Evolutionary conservation across 192 early-diverging fungal species (phyloP), one percentile per base, ranked within the genome.

Genomic region (Dissophora globulifera): DNA sequence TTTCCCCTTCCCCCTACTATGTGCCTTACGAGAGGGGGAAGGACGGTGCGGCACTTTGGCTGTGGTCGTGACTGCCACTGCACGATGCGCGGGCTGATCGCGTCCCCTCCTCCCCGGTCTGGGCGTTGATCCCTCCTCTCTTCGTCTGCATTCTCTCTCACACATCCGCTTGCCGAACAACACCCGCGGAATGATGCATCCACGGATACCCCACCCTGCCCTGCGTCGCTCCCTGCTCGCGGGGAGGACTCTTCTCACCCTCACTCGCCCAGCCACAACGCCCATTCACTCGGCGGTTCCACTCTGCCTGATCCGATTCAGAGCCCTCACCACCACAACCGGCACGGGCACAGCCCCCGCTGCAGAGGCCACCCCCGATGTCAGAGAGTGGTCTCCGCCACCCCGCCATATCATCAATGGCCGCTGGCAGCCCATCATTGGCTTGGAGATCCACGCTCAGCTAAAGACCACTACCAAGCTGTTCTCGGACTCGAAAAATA

Each of bases 361-460:
- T 43, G 15, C 41, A 43, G 43, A 9, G 17, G 15, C 23, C n/a
- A 46, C 38, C 8, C 52, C 52, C 26, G 52, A 7, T 19, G 46
- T 50, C n/a, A 13, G 30, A 13, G 22, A 46, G 1, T 62, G 59
- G 59, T 23, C 45, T 0, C 45, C 26, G 8, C 42, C 43, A 1
- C 41, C 57, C 20, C 20, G 58, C 4, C 47, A 56, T 35, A 22
- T 76, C 26, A 25, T 76, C 35, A 67, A 76, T 11, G 58, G 47
- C 15, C 48, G 58, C 22, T 92, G 90, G 86, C 81, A 89, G 53
- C 80, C 90, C 10, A 83, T 93, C 43, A 93, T 98, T 57, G 96
- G 96, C 1, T 83, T 98, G 2, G 96, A 98, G 81, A 83, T 98
- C 19, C 96, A 98, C 58, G 90, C 90, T 15, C 94, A 96, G 81